These are phyloP conservation scores for Populus alba DNA, from an alignment of 345 rosid genomes.

Conservation along the genomic window DNA sequence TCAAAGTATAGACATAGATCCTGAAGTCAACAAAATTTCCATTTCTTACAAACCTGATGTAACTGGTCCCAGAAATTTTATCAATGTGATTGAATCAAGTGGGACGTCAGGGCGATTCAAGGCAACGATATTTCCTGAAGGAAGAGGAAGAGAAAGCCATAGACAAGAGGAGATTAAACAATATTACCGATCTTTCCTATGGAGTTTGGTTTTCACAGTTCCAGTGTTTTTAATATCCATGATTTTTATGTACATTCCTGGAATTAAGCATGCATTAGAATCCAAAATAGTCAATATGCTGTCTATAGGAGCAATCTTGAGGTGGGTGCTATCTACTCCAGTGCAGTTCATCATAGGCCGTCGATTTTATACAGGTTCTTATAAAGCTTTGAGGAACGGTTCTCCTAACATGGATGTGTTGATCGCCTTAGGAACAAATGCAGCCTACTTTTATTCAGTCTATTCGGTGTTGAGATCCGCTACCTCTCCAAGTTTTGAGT, in stretches of 20 bases:
- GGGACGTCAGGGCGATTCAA: slow-evolving; percentile 57
- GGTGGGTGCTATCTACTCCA: slow-evolving; percentile 75
- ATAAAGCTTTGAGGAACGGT: slow-evolving; percentile 72
- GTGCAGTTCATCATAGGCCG: slow-evolving; percentile 86
- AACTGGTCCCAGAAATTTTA: slow-evolving; percentile 80
- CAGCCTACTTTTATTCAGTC: slow-evolving; percentile 85
- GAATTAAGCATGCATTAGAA: slow-evolving; percentile 53
- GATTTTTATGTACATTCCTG: slow-evolving; percentile 81
- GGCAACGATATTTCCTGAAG: slow-evolving; percentile 65
- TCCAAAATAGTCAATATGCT: slow-evolving; percentile 75
- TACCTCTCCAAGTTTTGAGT: slow-evolving; percentile 50
- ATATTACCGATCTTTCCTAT: slow-evolving; percentile 56
- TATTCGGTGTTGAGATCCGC: slow-evolving; percentile 81
- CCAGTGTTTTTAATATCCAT: slow-evolving; percentile 81
- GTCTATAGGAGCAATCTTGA: slow-evolving; percentile 53
- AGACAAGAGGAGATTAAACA: slow-evolving; percentile 64
- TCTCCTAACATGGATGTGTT: slow-evolving; percentile 96
- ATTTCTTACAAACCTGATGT: slow-evolving; percentile 64
- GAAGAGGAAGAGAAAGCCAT: slow-evolving; percentile 55
- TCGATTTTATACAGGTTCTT: slow-evolving; percentile 73
- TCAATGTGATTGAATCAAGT: slow-evolving; percentile 71
- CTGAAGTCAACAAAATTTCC: slow-evolving; percentile 40
- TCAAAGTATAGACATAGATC: slow-evolving; percentile 32
- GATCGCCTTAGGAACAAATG: slow-evolving; percentile 86
- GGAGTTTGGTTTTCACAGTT: slow-evolving; percentile 85